Percentiles rank a stretch among this genome's conserved stretches.
Conservation (phyloP, 331 rosid species). For the Quercus lobata region DNA sequence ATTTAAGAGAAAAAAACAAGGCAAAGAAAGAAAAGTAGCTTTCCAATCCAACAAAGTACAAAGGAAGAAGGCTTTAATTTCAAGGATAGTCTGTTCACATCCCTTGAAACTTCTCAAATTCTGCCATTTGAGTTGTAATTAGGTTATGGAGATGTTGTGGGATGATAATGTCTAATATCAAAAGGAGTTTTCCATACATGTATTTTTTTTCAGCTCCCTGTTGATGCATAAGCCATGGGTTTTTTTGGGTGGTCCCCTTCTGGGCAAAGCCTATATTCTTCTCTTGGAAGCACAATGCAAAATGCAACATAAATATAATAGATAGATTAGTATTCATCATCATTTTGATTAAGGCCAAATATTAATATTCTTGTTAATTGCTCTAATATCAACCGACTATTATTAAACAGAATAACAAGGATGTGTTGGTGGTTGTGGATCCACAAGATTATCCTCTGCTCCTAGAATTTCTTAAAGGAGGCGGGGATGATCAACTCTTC, state of each 20-base stretch:
- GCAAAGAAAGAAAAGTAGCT: no score
- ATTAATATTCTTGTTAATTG: background rate
- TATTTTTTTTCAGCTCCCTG: background rate
- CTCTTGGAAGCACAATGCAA: background rate
- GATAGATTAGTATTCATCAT: background rate
- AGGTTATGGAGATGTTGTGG: background rate
- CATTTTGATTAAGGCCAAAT: slow-evolving; percentile 1
- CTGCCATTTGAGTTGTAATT: background rate
- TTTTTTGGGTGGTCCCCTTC: background rate
- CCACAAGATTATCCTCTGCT: slow-evolving; percentile 78
- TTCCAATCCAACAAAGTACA: no score
- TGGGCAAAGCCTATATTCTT: background rate
- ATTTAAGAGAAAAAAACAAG: no score
- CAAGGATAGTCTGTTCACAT: no score
- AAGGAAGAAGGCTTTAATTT: no score
- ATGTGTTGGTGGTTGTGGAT: slow-evolving; percentile 89
- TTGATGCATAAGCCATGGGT: background rate
- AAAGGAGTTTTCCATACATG: background rate
- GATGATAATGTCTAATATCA: background rate
- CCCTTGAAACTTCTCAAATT: no score
- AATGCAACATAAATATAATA: background rate
- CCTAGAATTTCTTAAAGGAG: slow-evolving; percentile 66
- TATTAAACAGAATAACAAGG: slow-evolving; percentile 75
- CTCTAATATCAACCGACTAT: slow-evolving; percentile 9
- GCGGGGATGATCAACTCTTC: slow-evolving; percentile 52